Evolutionary conservation across 2,329 filamentous ascomycete species (phyloP), one percentile per base, ranked within the genome.

Genomic region (Botryosphaeria agaves): DNA sequence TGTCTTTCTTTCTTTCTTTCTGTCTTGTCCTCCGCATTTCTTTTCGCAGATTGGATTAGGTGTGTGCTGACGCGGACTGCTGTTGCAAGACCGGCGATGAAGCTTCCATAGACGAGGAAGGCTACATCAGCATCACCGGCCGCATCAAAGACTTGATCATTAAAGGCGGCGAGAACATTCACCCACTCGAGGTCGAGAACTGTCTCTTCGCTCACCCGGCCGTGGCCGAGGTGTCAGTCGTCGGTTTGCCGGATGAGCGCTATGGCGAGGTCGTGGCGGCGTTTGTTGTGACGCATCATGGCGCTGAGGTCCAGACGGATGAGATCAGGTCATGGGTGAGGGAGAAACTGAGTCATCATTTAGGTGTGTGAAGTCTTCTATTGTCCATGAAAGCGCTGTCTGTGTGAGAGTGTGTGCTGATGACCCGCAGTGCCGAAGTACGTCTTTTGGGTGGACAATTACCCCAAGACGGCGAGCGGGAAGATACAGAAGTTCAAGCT

Each of bases 401-500:
- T n/a, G n/a, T n/a, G n/a, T n/a, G n/a, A n/a, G n/a, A n/a, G 11
- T 28, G 14, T 23, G 7, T 7, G 8, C 14, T n/a, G n/a, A n/a
- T n/a, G 11, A 17, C 7, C 27, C 7, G 28, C 32, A 66, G 81
- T 81, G 31, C 87, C 87, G 0, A 89, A 80, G 53, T 72, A 87
- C 48, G 68, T 95, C n/a, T 93, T 93, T 48, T 93, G 80, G 68
- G 63, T 80, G 0, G 65, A 75, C 1, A 69, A 73, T n/a, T 91
- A 81, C 49, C 87, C 87, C 14, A 94, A 93, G 66, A 98, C 89
- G 20, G 80, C 84, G 5, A 93, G 83, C 50, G 87, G 87, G 15
- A 98, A 98, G 69, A 85, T 95, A 33, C 83, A 93, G 58, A 94
- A 95, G 59, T 94, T 79, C 50, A 87, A 77, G 58, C 52, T 95